Evolutionary conservation across 1,139 yeast species (phyloP), one percentile per base, ranked within the genome.

Genomic region (Lodderomyces beijingensis): DNA sequence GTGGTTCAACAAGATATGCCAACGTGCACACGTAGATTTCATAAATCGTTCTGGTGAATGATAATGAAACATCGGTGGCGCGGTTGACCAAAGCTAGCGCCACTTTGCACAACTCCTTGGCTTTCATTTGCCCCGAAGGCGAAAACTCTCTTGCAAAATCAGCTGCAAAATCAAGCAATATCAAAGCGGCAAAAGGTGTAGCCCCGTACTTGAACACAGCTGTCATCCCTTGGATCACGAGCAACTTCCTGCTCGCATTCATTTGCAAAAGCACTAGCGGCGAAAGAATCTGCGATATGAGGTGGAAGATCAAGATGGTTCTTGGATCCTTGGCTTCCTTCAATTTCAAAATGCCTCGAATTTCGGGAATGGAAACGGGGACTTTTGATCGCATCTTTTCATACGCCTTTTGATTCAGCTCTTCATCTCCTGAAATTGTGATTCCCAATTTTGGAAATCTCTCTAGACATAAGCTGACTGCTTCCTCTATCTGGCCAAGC

Each of bases 1-100:
- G 37, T 2, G 78, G 72, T 34, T 72, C 77, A 29, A 67, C 51
- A 36, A 57, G 65, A 5, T 59, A 52, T 2, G 76, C 79, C 39
- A 72, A 43, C 0, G 70, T 55, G 13, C 60, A 45, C 20, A 70
- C 57, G 41, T 73, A 74, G 26, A 58, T 45, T 41, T 70, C 72
- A 40, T 71, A 70, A 11, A 71, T 61, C 20, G 55, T 53, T 38
- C 63, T 65, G 22, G 65, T 62, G 38, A 60, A 55, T 30, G 63
- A 61, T 20, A 64, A 47, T 2, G 69, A 57, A 1, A 63, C 53
- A 2, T 59, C 55, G 2, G 58, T 53, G 16, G 58, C 64, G 9
- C 53, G 40, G 24, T 65, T 65, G 17, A 72, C 50, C 6, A 70
- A 49, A 11, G 48, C 47, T 28, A 72, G 51, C 0, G 74, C 75